A percentile compares a stretch with the other conserved stretches of the same genome.
phyloP scores from a whole-genome alignment of 257 asterid genomes.

The Solanum pimpinellifolium region DNA sequence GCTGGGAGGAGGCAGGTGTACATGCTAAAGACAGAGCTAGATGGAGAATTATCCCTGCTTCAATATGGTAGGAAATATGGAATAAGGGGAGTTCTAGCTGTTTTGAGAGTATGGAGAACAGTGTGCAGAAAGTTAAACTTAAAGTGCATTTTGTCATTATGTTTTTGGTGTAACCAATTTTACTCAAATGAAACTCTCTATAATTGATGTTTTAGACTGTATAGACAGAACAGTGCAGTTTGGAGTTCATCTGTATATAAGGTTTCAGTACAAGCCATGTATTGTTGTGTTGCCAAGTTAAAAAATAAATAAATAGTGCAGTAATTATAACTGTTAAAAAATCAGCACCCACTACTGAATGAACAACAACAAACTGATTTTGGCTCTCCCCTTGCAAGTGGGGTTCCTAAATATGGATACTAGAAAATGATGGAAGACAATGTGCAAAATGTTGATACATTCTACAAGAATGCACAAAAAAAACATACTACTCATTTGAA shows the following conservation, averaged over 20 bases:
- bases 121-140: background rate
- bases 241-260: background rate
- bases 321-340: background rate
- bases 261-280: background rate
- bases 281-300: background rate
- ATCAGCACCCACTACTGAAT: background rate
- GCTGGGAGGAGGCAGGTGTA: background rate
- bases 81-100: background rate
- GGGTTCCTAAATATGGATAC: background rate
- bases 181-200: background rate
- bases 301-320: background rate
- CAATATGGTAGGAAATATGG: background rate
- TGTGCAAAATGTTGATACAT: background rate
- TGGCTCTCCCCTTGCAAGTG: background rate
- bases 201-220: background rate
- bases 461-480: background rate
- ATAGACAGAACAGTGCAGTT: background rate
- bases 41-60: background rate
- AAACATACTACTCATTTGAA: background rate
- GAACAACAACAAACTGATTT: background rate
- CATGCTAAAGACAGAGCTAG: background rate
- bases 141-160: background rate
- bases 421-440: background rate
- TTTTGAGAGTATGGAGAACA: background rate
- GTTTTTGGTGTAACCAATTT: background rate